phyloP scores from a whole-genome alignment of 345 rosid genomes.

The Excoecaria agallocha region DNA sequence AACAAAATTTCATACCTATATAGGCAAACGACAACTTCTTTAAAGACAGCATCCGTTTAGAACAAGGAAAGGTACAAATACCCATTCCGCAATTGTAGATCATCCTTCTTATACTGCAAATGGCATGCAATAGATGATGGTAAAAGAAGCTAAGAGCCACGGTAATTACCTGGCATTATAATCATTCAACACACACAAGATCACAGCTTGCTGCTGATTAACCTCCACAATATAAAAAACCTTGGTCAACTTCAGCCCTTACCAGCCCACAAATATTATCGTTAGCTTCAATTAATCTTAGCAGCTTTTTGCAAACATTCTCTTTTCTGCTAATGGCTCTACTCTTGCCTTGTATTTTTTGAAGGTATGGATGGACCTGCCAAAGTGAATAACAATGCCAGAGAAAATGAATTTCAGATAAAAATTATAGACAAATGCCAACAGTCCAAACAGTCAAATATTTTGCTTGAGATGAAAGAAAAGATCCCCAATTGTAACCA shows the following conservation, averaged over 20 bases:
- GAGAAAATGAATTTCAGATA: no score
- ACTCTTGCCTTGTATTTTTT: background rate
- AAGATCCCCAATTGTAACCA: no score
- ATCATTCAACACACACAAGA: no score
- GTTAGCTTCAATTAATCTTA: background rate
- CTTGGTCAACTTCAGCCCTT: no score
- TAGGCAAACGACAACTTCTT: background rate
- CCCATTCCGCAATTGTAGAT: background rate
- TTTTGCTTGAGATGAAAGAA: background rate
- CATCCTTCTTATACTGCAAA: background rate
- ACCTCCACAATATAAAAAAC: no score
- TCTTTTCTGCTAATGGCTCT: background rate
- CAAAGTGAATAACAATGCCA: background rate
- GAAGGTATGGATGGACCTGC: conserved; percentile 6
- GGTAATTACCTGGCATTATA: no score
- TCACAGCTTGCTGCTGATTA: no score
- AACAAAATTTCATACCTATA: background rate
- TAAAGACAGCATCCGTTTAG: background rate
- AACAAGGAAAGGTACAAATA: background rate
- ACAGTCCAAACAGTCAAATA: background rate
- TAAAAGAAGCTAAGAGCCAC: no score
- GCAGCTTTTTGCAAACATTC: background rate
- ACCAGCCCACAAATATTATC: no score
- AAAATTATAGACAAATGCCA: no score
- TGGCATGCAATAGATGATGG: background rate